phyloP scores from a whole-genome alignment of 2,329 filamentous ascomycete genomes.

The Fusarium pseudocircinatum region DNA sequence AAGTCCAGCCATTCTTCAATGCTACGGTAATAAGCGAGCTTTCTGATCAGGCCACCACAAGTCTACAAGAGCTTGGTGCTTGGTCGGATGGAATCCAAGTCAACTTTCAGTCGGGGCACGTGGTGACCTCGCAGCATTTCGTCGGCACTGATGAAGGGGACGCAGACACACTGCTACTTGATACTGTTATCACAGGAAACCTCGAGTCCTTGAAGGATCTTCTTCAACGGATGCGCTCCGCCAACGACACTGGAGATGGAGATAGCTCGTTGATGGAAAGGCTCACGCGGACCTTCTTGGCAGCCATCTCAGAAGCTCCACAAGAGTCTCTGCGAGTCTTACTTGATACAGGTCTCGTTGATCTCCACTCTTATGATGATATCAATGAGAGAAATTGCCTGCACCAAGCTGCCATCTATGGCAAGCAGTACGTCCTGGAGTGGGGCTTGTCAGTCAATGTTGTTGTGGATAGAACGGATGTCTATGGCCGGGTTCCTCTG shows the following conservation, averaged over 20 bases:
- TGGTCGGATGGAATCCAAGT: slow-evolving; percentile 98
- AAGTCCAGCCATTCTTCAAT: slow-evolving; percentile 98
- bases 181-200: slow-evolving; percentile 87
- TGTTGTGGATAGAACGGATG: slow-evolving; percentile 82
- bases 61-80: slow-evolving; percentile 90
- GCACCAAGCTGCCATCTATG: slow-evolving; percentile 96
- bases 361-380: slow-evolving; percentile 93
- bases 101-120: slow-evolving; percentile 76
- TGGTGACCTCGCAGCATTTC: slow-evolving; percentile 72
- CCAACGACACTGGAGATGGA: slow-evolving; percentile 64
- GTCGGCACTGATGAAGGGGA: slow-evolving; percentile 87
- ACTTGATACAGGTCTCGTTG: slow-evolving; percentile 82
- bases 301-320: slow-evolving; percentile 86
- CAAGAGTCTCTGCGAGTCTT: slow-evolving; percentile 79
- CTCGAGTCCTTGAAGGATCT: slow-evolving; percentile 81
- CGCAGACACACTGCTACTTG: slow-evolving; percentile 86
- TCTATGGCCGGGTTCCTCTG: slow-evolving; percentile 91
- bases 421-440: slow-evolving; percentile 79
- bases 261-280: slow-evolving; percentile 72
- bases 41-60: slow-evolving; percentile 97
- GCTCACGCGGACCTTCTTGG: slow-evolving; percentile 88
- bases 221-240: slow-evolving; percentile 73
- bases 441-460: slow-evolving; percentile 80
- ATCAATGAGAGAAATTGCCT: slow-evolving; percentile 98
- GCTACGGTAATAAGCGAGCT: slow-evolving; percentile 95